Conservation (phyloP, 2,329 filamentous ascomycete species). For the Colletotrichum filicis region DNA sequence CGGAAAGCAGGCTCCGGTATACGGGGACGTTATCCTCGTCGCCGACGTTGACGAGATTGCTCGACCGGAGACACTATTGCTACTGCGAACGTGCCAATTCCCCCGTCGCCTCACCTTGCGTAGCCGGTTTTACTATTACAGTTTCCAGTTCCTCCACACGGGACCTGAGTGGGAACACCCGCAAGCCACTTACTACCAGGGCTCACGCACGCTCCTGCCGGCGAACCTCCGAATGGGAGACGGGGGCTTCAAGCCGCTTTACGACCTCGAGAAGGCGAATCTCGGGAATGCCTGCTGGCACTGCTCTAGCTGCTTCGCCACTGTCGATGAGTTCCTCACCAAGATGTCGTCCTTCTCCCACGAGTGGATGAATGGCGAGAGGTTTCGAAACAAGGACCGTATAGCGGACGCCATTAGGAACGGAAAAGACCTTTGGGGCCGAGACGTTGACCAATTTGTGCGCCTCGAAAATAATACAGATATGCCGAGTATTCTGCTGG, state of each 20-base stretch:
- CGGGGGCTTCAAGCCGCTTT: slow-evolving; percentile 29
- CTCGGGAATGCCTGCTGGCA: slow-evolving; percentile 66
- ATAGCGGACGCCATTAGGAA: slow-evolving; percentile 63
- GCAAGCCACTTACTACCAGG: slow-evolving; percentile 66
- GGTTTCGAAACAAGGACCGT: slow-evolving; percentile 57
- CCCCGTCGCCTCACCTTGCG: slow-evolving; percentile 63
- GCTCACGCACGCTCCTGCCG: slow-evolving; percentile 59
- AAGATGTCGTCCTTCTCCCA: slow-evolving; percentile 63
- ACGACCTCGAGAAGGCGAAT: slow-evolving; percentile 43
- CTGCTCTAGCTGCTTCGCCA: slow-evolving; percentile 70
- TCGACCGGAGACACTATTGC: slow-evolving; percentile 58
- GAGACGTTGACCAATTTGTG: slow-evolving; percentile 57
- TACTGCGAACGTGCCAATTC: slow-evolving; percentile 63
- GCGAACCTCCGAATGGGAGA: slow-evolving; percentile 60
- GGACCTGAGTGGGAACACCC: slow-evolving; percentile 64
- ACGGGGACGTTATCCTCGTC: slow-evolving; percentile 67
- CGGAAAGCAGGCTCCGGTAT: slow-evolving; percentile 51
- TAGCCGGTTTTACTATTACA: slow-evolving; percentile 68
- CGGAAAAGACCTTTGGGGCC: slow-evolving; percentile 66
- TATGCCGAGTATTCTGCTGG: slow-evolving; percentile 59
- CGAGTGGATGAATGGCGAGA: slow-evolving; percentile 58
- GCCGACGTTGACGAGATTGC: slow-evolving; percentile 71
- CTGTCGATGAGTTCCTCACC: slow-evolving; percentile 63
- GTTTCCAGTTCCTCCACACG: slow-evolving; percentile 62
- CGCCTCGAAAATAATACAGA: slow-evolving; percentile 62